Evolutionary conservation across 1,284 basidiomycete species (phyloP).

Genomic region (Porogramme epimiltina): DNA sequence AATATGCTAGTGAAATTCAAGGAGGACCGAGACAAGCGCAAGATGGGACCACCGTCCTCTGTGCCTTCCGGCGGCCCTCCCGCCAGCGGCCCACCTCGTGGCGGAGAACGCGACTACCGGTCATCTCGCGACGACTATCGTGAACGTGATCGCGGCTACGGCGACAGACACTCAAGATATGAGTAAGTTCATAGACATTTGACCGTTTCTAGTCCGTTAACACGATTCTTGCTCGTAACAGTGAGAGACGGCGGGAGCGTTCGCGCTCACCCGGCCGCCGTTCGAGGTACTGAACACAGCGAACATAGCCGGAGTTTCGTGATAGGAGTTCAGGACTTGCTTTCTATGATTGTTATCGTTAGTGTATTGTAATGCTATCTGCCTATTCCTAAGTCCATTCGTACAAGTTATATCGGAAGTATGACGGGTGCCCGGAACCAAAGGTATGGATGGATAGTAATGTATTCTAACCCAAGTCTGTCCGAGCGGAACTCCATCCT

Average conservation of each 20-base stretch:
- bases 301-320: no score
- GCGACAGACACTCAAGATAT: conserved; percentile 68
- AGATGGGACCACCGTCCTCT: conserved; percentile 50
- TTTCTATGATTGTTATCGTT: conserved; percentile 8
- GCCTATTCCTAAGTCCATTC: no score
- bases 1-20: conserved; percentile 90
- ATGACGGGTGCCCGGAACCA: no score
- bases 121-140: conserved; percentile 63
- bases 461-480: no score
- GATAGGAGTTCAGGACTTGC: neutral
- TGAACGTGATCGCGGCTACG: conserved; percentile 64
- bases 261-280: conserved; percentile 63
- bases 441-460: no score
- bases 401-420: no score
- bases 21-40: conserved; percentile 85
- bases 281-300: conserved; percentile 1
- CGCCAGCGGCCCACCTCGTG: conserved; percentile 34
- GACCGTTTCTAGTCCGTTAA: conserved; percentile 8
- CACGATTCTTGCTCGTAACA: conserved; percentile 15
- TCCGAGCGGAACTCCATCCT: conserved; percentile 19
- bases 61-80: conserved; percentile 33
- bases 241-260: conserved; percentile 55
- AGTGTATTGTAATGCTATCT: conserved; percentile 20
- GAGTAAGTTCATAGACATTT: conserved; percentile 57
- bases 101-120: conserved; percentile 54